A percentile compares a stretch with the other conserved stretches of the same genome.
Conservation (phyloP, 345 rosid species). For the Citrus reticulata region DNA sequence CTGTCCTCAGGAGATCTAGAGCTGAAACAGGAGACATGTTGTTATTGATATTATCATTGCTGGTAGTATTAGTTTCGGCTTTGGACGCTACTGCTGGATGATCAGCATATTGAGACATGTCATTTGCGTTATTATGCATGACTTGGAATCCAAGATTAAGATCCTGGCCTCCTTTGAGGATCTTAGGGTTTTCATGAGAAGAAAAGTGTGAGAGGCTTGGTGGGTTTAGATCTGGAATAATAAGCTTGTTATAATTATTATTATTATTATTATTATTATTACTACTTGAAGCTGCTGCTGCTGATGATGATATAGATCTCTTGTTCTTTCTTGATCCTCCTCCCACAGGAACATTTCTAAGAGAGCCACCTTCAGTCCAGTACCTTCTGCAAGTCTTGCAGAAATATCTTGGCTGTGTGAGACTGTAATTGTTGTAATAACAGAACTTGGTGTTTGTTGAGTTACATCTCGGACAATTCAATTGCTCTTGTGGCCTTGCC, state of each 20-base stretch:
- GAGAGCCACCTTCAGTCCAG: slow-evolving; percentile 62
- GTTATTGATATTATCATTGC: not conserved
- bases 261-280: too few relatives aligned
- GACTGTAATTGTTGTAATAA: slow-evolving; percentile 53
- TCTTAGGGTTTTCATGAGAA: slow-evolving; percentile 34
- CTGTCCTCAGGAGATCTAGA: slow-evolving; percentile 42
- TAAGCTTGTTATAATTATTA: slow-evolving; percentile 13
- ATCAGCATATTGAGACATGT: slow-evolving; percentile 26
- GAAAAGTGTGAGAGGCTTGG: slow-evolving; percentile 33
- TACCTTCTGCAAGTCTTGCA: slow-evolving; percentile 56
- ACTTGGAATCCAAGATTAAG: slow-evolving; percentile 43
- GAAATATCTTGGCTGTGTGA: slow-evolving; percentile 48
- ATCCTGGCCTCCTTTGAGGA: slow-evolving; percentile 39
- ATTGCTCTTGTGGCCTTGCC: slow-evolving; percentile 35
- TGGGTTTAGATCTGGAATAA: slow-evolving; percentile 48
- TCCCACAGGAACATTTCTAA: slow-evolving; percentile 56
- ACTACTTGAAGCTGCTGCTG: slow-evolving; percentile 17
- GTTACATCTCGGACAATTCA: slow-evolving; percentile 51
- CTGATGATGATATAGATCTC: slow-evolving; percentile 19
- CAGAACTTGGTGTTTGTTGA: slow-evolving; percentile 51
- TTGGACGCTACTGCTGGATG: not conserved
- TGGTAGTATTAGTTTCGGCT: slow-evolving; percentile 13
- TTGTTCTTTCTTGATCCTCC: slow-evolving; percentile 57
- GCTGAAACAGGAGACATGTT: slow-evolving; percentile 31
- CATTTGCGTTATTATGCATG: slow-evolving; percentile 27